Base-by-base conservation (phyloP, 139 green algal species). In the Auxenochlorella pyrenoidosa region DNA sequence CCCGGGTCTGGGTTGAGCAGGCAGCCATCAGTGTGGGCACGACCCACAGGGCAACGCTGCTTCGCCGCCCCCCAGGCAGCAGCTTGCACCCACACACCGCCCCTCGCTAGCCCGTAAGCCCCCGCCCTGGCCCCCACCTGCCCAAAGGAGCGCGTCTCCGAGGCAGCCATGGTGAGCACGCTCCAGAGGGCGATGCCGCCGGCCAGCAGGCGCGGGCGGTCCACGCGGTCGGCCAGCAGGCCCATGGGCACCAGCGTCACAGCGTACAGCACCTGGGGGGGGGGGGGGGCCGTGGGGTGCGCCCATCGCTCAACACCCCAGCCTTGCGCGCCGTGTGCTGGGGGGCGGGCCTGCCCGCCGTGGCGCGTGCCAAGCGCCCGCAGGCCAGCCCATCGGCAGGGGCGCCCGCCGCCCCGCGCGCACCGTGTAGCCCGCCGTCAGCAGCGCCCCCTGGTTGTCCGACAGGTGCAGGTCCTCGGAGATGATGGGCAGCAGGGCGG, bases 401-500 rank as follows among this genome's bases (percentile, higher is more conserved):
- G 47, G 47, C 10, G 21, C 47, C 28, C n/a, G 41, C n/a, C 22
- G 51, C 73, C 6, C 12, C 47, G 78, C 54, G 34, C 16, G 34
- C 79, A 93, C 91, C 81, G 93, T 94, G 87, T 95, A 95, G 24
- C 93, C 93, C 24, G 89, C 84, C 5, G 92, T 95, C 13, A 95
- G 88, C 63, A 92, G 70, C 28, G 93, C 90, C 26, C 88, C 91
- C 86, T 96, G 93, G 41, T 88, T 90, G 88, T 98, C 95, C 8
- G 85, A 83, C 28, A 98, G 92, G 38, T 93, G 36, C 60, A 98
- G 84, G 71, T 97, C 95, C n/a, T 90, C 88, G 8, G 88, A 92
- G 86, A 98, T 96, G 87, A 96, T 93, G 18, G 96, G 96, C 77
- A 98, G 88, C 89, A 98, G 90, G 0, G 95, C 94, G 40, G 96